These are phyloP conservation scores for Ramaria sp. DNA, from an alignment of 768 basidiomycete genomes.

Conservation along the genomic window DNA sequence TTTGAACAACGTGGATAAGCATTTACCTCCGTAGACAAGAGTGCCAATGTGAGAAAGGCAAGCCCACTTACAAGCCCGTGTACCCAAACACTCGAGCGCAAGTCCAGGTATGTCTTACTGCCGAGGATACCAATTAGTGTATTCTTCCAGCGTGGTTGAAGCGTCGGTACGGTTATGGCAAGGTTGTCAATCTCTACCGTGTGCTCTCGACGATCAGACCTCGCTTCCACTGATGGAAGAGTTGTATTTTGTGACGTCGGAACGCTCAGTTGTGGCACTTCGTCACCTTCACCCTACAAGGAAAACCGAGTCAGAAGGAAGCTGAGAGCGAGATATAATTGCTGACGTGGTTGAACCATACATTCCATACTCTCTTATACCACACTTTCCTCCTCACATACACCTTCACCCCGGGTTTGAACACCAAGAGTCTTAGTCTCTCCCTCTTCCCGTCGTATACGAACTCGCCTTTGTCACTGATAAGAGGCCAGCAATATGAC, in stretches of 20 bases:
- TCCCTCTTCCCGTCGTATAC: background rate
- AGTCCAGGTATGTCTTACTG: background rate
- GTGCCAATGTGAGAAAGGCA: conserved; percentile 1
- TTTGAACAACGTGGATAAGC: too few relatives aligned
- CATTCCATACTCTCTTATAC: background rate
- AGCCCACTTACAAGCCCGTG: conserved; percentile 1
- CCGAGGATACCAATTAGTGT: background rate
- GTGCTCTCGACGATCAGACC: background rate
- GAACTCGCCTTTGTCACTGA: background rate
- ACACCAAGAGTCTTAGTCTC: background rate
- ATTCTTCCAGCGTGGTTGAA: background rate
- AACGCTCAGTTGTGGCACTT: background rate
- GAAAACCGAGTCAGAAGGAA: too few relatives aligned
- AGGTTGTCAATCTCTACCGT: background rate
- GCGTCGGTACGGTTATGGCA: background rate
- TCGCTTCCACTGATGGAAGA: background rate
- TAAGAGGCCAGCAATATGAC: background rate
- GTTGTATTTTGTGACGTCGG: background rate
- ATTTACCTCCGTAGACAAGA: background rate
- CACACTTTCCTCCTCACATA: background rate
- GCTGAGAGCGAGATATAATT: background rate
- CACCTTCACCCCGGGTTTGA: background rate
- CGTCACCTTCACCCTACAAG: background rate
- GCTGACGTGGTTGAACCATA: background rate
- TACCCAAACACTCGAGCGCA: background rate